Evolutionary conservation across 2,329 filamentous ascomycete genomes (phyloP).

Genomic region (Neocucurbitaria cava): DNA sequence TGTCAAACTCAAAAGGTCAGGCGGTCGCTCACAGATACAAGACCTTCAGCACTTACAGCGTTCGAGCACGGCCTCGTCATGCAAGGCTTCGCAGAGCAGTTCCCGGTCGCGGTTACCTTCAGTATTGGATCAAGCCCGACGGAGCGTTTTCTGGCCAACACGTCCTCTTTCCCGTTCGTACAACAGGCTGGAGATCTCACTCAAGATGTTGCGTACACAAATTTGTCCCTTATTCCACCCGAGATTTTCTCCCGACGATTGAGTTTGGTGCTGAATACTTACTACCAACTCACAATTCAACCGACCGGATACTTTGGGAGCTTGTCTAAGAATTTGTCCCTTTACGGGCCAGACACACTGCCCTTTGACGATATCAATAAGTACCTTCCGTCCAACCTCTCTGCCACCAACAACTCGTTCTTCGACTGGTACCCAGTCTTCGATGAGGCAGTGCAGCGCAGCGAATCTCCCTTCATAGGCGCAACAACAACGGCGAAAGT

Average conservation of each 20-base stretch:
- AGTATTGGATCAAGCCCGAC: conserved; percentile 27
- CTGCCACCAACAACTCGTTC: conserved; percentile 16
- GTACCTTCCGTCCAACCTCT: conserved; percentile 31
- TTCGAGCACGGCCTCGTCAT: conserved; percentile 26
- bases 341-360: conserved; percentile 34
- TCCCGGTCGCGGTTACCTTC: conserved; percentile 20
- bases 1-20: conserved; percentile 25
- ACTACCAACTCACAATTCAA: conserved; percentile 35
- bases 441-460: not conserved
- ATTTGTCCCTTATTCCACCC: conserved; percentile 18
- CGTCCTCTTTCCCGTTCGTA: conserved; percentile 26
- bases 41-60: conserved; percentile 14
- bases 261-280: conserved; percentile 38
- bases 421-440: conserved; percentile 26
- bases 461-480: conserved; percentile 31
- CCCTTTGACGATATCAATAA: conserved; percentile 28
- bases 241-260: conserved; percentile 31
- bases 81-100: conserved; percentile 6
- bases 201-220: conserved; percentile 3
- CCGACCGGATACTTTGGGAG: conserved; percentile 34
- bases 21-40: conserved; percentile 23
- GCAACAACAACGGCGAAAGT: conserved; percentile 29
- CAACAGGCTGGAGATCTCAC: conserved; percentile 9
- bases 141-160: conserved; percentile 30
- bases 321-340: conserved; percentile 27